Base-by-base conservation (phyloP, 768 basidiomycete genomes). In the Fomitopsis pulvina region DNA sequence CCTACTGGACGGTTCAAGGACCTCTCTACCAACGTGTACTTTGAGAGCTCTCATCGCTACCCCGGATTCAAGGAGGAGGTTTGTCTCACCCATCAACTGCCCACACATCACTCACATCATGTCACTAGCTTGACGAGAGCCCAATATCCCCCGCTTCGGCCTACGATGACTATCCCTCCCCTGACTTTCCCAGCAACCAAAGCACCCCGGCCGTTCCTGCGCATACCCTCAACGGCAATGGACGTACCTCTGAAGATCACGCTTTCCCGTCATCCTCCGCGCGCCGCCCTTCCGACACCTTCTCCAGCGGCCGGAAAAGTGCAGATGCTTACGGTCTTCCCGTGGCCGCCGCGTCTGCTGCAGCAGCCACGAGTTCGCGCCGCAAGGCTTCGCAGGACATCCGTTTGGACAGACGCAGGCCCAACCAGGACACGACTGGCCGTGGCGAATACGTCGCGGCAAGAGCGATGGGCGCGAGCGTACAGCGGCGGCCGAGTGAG, bases 31-130 rank as follows among this genome's bases (percentile, higher is more conserved):
- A 96, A 99, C 67, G 95, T 99, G 2, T 95, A 88, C 69, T 95
- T 80, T 60, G 96, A 99, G 63, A 75, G 98, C 28, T 81, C 85
- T 16, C 74, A 95, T 41, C 78, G 96, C 41, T 97, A 95, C 66
- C 96, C 96, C 1, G 95, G 96, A 61, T 96, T 99, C 64, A 84
- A 86, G 66, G 91, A 93, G 60, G 85, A 90, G 62, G 89, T 85
- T 63, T 52, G 82, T 69, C n/a, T n/a, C n/a, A n/a, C n/a, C n/a
- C n/a, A n/a, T n/a, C n/a, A n/a, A n/a, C n/a, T n/a, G n/a, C n/a
- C n/a, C n/a, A n/a, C n/a, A n/a, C n/a, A n/a, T n/a, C n/a, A n/a
- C n/a, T n/a, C n/a, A n/a, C n/a, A n/a, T n/a, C n/a, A n/a, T n/a
- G n/a, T n/a, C n/a, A n/a, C n/a, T n/a, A n/a, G n/a, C n/a, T n/a